Base-by-base conservation (phyloP, 139 green algal genomes). In the Pleodorina starrii region DNA sequence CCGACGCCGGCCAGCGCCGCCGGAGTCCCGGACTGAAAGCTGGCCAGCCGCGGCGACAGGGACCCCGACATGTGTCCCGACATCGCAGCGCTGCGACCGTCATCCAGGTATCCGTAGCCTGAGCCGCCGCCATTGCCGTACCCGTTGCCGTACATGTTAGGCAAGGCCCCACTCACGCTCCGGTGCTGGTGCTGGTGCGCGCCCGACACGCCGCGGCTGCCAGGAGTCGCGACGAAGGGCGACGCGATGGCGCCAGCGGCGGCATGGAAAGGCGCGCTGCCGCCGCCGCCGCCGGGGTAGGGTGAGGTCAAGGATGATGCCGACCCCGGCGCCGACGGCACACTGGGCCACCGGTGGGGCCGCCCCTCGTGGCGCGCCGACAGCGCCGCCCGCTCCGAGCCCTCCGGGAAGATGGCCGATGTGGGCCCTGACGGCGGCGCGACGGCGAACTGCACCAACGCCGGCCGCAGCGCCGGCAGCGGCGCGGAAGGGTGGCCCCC, bases 21-120 rank as follows among this genome's bases (percentile, higher is more conserved):
- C 21, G 21, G 21, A 66, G 54, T 21, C 21, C 78, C 50, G 51
- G 72, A 85, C 21, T 73, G 54, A 35, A 85, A 73, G 21, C 78
- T 85, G 51, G 35, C 14, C 25, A 44, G 51, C 1, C 78, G 78
- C 50, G 78, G 78, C 36, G 51, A 73, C 29, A 85, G 78, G 36
- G 32, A 35, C 16, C 51, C 78, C 6, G 78, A 85, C 5, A 48
- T 69, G 19, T 32, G 48, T 0, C n/a, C 32, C 32, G 32, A 69
- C 11, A 38, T 35, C 3, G 48, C 32, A 6, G 32, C 32, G 46
- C 32, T 46, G 46, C 43, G 46, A 4, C 48, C 51, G 46, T 44
- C 36, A 66, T 68, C 46, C 43, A 32, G 12, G 46, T 42, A 60
- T 0, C 76, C 32, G 12, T 16, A 43, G 16, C 42, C 32, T 9